phyloP scores from a whole-genome alignment of 768 basidiomycete species.

The Pisolithus orientalis region DNA sequence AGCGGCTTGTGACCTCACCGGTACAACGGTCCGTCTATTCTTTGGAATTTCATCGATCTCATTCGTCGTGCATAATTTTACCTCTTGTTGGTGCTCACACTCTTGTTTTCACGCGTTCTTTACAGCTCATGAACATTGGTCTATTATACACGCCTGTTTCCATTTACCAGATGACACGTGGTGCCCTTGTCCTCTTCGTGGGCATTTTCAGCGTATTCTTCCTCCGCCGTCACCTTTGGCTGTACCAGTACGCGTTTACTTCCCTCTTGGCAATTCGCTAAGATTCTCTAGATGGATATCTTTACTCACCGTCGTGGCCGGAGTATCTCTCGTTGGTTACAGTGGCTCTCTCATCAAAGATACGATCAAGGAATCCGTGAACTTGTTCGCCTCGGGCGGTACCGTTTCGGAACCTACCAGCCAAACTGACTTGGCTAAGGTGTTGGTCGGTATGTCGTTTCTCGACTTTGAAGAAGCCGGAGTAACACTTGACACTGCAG shows the following conservation, averaged over 20 bases:
- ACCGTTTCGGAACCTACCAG: conserved; percentile 42
- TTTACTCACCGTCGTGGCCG: conserved; percentile 80
- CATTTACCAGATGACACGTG: conserved; percentile 95
- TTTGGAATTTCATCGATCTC: conserved; percentile 6
- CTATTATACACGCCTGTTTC: conserved; percentile 94
- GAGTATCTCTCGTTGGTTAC: conserved; percentile 80
- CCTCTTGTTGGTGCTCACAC: conserved; percentile 12
- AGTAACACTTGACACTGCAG: conserved; percentile 32
- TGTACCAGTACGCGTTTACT: conserved; percentile 64
- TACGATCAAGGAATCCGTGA: conserved; percentile 43
- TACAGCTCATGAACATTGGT: conserved; percentile 87
- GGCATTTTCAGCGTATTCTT: conserved; percentile 88
- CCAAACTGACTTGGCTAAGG: conserved; percentile 58
- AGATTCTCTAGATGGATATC: conserved; percentile 69
- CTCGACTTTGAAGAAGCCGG: not conserved
- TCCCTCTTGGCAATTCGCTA: conserved; percentile 1
- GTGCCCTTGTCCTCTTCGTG: conserved; percentile 90
- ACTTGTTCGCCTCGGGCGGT: conserved; percentile 21
- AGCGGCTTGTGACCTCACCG: conserved; percentile 84
- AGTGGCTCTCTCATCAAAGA: conserved; percentile 87
- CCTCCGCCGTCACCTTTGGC: conserved; percentile 75
- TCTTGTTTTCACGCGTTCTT: conserved; percentile 8
- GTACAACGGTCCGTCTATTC: conserved; percentile 65
- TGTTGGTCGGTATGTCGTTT: conserved; percentile 54
- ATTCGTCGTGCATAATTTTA: conserved; percentile 2